Base-by-base conservation (phyloP, 2,329 filamentous ascomycete genomes). In the Fusarium hainanense region DNA sequence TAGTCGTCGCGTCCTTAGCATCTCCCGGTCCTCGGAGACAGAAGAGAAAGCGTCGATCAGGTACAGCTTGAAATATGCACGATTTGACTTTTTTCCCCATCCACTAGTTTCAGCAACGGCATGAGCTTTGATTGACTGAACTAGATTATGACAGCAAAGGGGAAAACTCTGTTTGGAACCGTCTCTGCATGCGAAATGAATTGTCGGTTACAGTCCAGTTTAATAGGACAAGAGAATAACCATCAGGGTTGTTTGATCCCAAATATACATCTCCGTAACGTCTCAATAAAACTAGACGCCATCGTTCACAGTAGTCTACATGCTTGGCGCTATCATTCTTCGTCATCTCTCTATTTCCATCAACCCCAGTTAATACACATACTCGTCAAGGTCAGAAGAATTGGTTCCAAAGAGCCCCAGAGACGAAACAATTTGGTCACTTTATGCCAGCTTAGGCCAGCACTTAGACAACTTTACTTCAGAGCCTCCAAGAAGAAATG, bases 21-120 rank as follows among this genome's bases (percentile, higher is more conserved):
- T 49, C 41, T 47, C 50, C 64, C 48, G 54, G 60, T 63, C 18
- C 41, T 64, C 58, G 49, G 64, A 48, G 48, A 47, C 28, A 34
- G 60, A 54, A 27, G 47, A 66, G 47, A 51, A 32, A 44, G 46
- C 58, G 67, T 43, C 50, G 62, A 69, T 68, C 66, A 69, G 67
- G 67, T 42, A 69, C 66, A 55, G 52, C 37, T 44, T 55, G 41
- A 18, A 51, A 54, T 55, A 67, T 54, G 43, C 59, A 47, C 41
- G 34, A 65, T 51, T 63, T 65, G 60, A 37, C 50, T 65, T 64
- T 65, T 50, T 32, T 12, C 11, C 27, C 27, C 25, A 50, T 11
- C 34, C 41, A 55, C 62, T 43, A 52, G 40, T 9, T 13, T 11
- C 32, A 52, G 13, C 42, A 61, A 47, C 25, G 43, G 48, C 34